Base-by-base conservation (phyloP, 306 rosid species). In the Rosa rugosa region DNA sequence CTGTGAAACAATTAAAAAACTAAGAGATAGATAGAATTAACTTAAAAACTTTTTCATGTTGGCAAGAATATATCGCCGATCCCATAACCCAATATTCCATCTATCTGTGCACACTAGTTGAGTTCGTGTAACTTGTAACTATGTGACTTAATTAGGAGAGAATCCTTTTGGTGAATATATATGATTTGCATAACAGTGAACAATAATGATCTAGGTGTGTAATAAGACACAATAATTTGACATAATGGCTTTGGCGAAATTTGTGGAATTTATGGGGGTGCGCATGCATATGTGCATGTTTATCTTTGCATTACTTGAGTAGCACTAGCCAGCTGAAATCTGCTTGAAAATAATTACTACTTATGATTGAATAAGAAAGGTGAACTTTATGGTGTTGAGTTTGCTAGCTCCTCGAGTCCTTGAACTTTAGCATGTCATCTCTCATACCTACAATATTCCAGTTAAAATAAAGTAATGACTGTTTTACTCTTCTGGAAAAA, bases 211-310 rank as follows among this genome's bases (percentile, higher is more conserved):
- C 81, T 47, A 80, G 46, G 51, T 80, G 75, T 82, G 74, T 82
- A 86, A 79, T 81, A 84, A 84, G 90, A 89, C 97, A 91, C 64
- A 88, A 94, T 87, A 79, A 90, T 91, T 85, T 71, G 83, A 85
- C 60, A 86, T 87, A 80, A 87, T 87, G 80, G 80, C 80, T 22
- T 84, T 54, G 64, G 84, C 82, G 85, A 89, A 73, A 86, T 84
- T 87, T 83, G 92, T 90, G 96, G 90, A 83, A 81, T 87, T 79
- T 77, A 41, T 64, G 82, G 78, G 80, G 69, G 71, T 80, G 84
- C 80, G 87, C 90, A 77, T 77, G 87, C 83, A 59, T 41, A 79
- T 85, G 72, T 77, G 67, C 77, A 40, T 56, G 69, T 81, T 78
- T 79, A 83, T 83, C 76, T 85, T 74, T 81, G 17, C 73, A 84